Evolutionary conservation across 2,329 filamentous ascomycete species (phyloP), one percentile per base, ranked within the genome.

Genomic region (Aureobasidium zeae): DNA sequence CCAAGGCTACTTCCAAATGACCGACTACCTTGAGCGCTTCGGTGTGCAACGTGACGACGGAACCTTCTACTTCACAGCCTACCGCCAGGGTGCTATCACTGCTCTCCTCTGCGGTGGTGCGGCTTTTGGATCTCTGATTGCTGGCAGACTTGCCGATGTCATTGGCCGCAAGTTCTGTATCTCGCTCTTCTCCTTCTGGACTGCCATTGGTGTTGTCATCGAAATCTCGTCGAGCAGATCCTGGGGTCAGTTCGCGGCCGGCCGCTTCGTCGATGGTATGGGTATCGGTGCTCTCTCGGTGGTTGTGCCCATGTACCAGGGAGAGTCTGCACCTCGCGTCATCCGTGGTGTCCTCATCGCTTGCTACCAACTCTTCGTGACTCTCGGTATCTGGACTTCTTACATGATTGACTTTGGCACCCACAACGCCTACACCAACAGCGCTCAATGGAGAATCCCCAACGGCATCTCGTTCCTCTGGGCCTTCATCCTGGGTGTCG

Each of bases 251-350:
- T 58, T 67, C 43, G 77, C 75, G 59, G 53, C 66, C n/a, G 65
- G 65, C 16, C 60, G 65, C 37, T 57, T 65, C 24, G 55, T 67
- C 19, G 62, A 63, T 33, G 65, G 65, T 52, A 49, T 68, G 7
- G 65, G 65, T 32, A 62, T 68, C 26, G 65, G 65, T 24, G 58
- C 60, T n/a, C 55, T 68, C 13, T 65, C 62, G 7, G 73, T 81
- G 24, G 69, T 76, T 25, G 76, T 81, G 2, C 78, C 79, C 46
- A 77, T 82, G 69, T 81, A 77, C 60, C 77, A 82, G 60, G 74
- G 74, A 29, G 79, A 83, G 56, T 76, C 70, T 41, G 70, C 74
- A 2, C 79, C 79, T 3, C 68, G 70, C 13, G 69, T 76, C 53
- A 78, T 81, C 48, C 74, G 78, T 51, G 78, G 77, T 52, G 72